Evolutionary conservation across 2,329 filamentous ascomycete genomes (phyloP), one percentile per base, ranked within the genome.

Genomic region (Diaporthe ilicicola): DNA sequence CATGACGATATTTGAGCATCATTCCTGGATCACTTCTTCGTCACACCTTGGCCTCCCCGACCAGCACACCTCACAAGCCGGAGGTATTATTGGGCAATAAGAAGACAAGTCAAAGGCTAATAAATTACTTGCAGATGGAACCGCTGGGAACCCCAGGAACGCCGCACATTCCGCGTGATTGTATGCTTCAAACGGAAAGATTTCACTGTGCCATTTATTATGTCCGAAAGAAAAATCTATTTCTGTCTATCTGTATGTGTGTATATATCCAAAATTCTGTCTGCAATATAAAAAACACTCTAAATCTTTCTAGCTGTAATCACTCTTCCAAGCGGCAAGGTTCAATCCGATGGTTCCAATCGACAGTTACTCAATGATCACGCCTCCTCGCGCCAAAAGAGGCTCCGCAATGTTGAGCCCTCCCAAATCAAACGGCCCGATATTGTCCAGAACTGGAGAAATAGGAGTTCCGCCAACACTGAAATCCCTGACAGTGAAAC

Each of bases 401-500:
- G 5, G 17, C 24, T 42, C 32, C 19, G 61, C 68, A 53, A 70
- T 70, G 42, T 70, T 59, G 39, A 70, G 51, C 1, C 61, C 68
- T 15, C 68, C 68, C 19, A 70, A 8, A 0, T 12, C 51, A 7
- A 24, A 55, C 7, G 53, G 53, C 24, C 68, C 74, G 5, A 27
- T 24, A 22, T 70, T 70, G 6, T 44, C 68, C 3, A 51, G 34
- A 5, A 27, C 22, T 4, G 68, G 53, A 17, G 48, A 46, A 6
- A 72, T 70, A 4, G 37, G 37, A n/a, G 53, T 24, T 8, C 71
- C 69, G 32, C 69, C 61, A 12, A 74, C 69, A 2, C 59, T 65
- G 55, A 71, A 74, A 24, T 70, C 68, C 15, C 42, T 68, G 13
- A 74, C 69, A 1, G 66, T 39, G 44, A 74, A 74, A 3, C 69